Percentiles rank a stretch among this genome's conserved stretches.
Evolutionary conservation across 2,329 filamentous ascomycete species (phyloP).

Genomic region (Aureobasidium namibiae): DNA sequence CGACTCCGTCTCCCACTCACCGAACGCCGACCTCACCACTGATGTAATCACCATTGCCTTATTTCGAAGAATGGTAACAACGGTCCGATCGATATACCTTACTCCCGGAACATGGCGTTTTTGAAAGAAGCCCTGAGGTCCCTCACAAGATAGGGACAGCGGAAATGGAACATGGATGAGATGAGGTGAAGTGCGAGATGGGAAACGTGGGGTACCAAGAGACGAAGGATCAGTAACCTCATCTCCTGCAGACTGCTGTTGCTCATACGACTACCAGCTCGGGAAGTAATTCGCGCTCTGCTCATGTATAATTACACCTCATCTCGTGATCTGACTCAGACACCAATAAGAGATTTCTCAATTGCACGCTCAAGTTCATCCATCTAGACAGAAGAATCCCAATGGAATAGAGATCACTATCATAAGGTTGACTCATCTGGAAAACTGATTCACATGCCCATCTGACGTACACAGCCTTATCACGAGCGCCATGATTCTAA

Average conservation of each 20-base stretch:
- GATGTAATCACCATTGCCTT: neutral
- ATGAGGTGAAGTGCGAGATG: neutral
- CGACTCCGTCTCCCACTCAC: neutral
- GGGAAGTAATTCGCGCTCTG: neutral
- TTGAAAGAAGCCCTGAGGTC: neutral
- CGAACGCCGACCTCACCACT: neutral
- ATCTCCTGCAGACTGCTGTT: neutral
- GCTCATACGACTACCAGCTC: neutral
- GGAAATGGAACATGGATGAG: neutral
- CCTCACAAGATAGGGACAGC: too few relatives aligned
- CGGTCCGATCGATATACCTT: neutral
- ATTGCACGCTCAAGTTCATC: neutral
- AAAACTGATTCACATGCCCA: neutral
- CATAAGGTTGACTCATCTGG: neutral
- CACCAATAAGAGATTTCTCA: neutral
- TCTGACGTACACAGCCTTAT: neutral
- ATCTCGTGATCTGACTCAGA: neutral
- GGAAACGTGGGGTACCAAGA: neutral
- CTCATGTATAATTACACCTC: neutral
- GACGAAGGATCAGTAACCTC: conserved; percentile 5
- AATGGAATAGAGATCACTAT: neutral
- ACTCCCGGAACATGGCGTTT: neutral
- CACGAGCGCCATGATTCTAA: neutral
- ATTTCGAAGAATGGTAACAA: neutral
- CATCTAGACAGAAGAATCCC: neutral